A percentile compares a stretch with the other conserved stretches of the same genome.
These are phyloP conservation scores for Astrothelium subdiscretum DNA, from an alignment of 495 filamentous ascomycete genomes.

Conservation along the genomic window DNA sequence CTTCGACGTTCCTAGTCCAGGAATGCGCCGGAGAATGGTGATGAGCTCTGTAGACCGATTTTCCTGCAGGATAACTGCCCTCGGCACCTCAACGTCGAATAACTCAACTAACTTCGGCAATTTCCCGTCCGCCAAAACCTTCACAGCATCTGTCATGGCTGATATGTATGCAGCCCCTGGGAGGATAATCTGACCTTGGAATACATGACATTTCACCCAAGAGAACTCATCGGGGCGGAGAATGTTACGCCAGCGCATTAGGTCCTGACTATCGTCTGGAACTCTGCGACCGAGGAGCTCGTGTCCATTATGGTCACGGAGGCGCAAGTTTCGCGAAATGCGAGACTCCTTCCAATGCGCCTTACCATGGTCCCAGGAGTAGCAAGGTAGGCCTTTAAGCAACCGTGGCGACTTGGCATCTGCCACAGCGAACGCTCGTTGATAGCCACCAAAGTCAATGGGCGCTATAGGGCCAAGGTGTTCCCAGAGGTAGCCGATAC, in stretches of 20 bases:
- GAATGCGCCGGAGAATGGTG: too few species aligned
- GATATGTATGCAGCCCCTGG: constrained; percentile 32
- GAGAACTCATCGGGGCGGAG: constrained; percentile 30
- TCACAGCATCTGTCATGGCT: constrained; percentile 30
- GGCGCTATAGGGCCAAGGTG: not conserved
- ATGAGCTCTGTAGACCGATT: too few species aligned
- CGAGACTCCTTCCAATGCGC: constrained; percentile 13
- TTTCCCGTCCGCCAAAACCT: not conserved
- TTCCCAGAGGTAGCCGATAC: not conserved
- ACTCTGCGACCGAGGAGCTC: constrained; percentile 3
- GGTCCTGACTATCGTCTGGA: not conserved
- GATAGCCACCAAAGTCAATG: not conserved
- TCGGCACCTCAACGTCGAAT: not conserved
- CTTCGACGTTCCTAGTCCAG: too few species aligned
- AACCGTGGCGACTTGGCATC: not conserved
- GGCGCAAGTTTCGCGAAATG: not conserved
- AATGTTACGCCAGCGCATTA: constrained; percentile 33
- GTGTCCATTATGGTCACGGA: not conserved
- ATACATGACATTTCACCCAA: constrained; percentile 32
- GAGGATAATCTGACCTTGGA: constrained; percentile 29
- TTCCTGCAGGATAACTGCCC: not conserved
- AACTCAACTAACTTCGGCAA: not conserved
- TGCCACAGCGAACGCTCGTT: not conserved
- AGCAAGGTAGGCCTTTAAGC: constrained; percentile 8
- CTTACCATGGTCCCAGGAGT: constrained; percentile 12